Percentiles rank a stretch among this genome's conserved stretches.
These are phyloP conservation scores for Fraxinus paxiana DNA, from an alignment of 305 asterid genomes.

Conservation along the genomic window DNA sequence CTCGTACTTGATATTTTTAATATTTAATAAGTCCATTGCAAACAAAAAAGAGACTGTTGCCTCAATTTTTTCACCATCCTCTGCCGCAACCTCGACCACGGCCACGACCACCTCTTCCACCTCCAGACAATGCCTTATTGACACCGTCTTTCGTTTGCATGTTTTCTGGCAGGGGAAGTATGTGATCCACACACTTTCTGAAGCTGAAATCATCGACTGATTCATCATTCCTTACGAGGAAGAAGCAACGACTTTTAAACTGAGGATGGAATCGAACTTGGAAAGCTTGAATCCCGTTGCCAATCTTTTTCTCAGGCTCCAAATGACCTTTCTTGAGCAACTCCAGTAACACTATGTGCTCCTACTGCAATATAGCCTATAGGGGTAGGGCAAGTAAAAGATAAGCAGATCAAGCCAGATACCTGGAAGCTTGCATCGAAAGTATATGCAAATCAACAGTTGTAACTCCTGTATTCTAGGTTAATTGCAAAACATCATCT, in stretches of 20 bases:
- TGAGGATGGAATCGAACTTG: conserved; percentile 77
- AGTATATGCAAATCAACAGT: background rate
- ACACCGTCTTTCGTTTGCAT: conserved; percentile 68
- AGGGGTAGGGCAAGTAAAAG: conserved; percentile 7
- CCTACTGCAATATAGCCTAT: conserved; percentile 63
- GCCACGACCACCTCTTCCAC: conserved; percentile 41
- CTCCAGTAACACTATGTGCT: conserved; percentile 55
- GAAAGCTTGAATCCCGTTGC: conserved; percentile 54
- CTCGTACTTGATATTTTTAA: background rate
- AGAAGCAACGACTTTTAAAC: conserved; percentile 82
- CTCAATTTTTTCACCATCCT: background rate
- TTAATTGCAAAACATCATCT: background rate
- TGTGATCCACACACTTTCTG: conserved; percentile 81
- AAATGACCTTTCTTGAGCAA: conserved; percentile 77
- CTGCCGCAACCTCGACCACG: conserved; percentile 5
- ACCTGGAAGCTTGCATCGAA: background rate
- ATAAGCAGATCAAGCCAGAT: background rate
- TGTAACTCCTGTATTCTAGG: background rate
- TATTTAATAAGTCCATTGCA: background rate
- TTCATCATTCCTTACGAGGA: conserved; percentile 68
- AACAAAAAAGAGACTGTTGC: background rate
- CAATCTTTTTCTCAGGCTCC: conserved; percentile 75
- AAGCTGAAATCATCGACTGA: conserved; percentile 81
- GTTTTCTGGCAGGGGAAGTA: conserved; percentile 69
- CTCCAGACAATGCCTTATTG: conserved; percentile 51